Percentiles rank a stretch among this genome's conserved stretches.
Evolutionary conservation across 768 basidiomycete species (phyloP).

Genomic region (Scleroderma citrinum): DNA sequence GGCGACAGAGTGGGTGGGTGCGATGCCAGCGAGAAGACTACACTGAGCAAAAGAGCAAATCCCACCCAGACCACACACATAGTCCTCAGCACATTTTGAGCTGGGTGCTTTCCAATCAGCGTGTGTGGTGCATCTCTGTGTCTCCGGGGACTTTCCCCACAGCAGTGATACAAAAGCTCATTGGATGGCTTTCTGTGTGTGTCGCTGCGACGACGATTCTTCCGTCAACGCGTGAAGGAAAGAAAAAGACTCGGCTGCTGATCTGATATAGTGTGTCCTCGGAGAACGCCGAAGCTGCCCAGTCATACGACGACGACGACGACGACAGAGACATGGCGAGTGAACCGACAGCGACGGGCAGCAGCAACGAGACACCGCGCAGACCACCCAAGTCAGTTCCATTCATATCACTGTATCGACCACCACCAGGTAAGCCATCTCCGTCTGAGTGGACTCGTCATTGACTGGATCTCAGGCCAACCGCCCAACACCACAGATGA

Average conservation of each 20-base stretch:
- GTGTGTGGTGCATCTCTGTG: slow-evolving; percentile 57
- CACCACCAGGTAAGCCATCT: slow-evolving; percentile 16
- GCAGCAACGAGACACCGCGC: background rate
- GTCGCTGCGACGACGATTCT: slow-evolving; percentile 83
- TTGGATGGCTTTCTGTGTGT: slow-evolving; percentile 52
- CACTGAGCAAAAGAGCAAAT: slow-evolving; percentile 34
- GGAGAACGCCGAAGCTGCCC: no score
- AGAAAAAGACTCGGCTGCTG: slow-evolving; percentile 15
- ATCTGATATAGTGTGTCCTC: background rate
- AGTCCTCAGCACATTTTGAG: slow-evolving; percentile 65
- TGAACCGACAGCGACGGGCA: background rate
- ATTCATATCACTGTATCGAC: slow-evolving; percentile 13
- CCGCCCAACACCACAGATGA: slow-evolving; percentile 58
- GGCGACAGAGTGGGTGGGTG: slow-evolving; percentile 56
- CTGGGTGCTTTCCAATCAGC: slow-evolving; percentile 66
- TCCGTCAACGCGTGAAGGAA: slow-evolving; percentile 47
- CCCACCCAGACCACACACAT: slow-evolving; percentile 44
- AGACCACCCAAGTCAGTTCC: background rate
- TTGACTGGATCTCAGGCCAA: slow-evolving; percentile 34
- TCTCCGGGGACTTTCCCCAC: slow-evolving; percentile 96
- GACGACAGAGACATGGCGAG: no score
- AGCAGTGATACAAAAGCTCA: slow-evolving; percentile 47
- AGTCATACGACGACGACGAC: no score
- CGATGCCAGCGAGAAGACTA: slow-evolving; percentile 21
- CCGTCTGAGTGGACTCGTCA: background rate